These are phyloP conservation scores for Colletotrichum sp. DNA, from an alignment of 2,329 filamentous ascomycete genomes.

Conservation along the genomic window DNA sequence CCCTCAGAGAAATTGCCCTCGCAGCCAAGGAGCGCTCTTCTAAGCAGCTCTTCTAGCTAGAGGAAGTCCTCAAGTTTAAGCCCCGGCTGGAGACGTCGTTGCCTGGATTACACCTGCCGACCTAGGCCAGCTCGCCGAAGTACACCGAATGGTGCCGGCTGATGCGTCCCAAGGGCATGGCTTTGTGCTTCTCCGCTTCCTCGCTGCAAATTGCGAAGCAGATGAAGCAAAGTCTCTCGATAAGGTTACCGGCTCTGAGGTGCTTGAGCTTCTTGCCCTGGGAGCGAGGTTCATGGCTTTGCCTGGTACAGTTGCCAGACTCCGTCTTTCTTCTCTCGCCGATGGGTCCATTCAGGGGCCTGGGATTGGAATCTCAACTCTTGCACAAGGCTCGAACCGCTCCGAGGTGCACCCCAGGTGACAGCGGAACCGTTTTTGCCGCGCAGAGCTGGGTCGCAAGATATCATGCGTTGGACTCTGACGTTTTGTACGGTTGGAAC, in stretches of 20 bases:
- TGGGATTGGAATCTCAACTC: fast-evolving
- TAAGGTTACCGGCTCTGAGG: not conserved
- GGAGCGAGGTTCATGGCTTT: not conserved
- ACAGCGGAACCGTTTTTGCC: not conserved
- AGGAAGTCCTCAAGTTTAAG: not conserved
- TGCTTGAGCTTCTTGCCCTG: not conserved
- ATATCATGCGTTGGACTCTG: not conserved
- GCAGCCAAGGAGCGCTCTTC: not conserved
- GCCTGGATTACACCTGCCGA: not conserved
- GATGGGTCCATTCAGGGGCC: fast-evolving
- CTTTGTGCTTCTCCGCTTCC: not conserved
- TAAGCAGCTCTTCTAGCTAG: fast-evolving
- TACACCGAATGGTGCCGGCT: not conserved
- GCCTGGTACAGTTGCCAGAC: not conserved
- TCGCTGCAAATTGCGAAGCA: not conserved
- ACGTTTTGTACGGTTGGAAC: too few species aligned
- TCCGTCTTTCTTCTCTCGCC: not conserved
- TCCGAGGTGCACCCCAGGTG: too few species aligned
- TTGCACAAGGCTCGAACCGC: fast-evolving
- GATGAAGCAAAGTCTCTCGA: not conserved
- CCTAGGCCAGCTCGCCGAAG: not conserved
- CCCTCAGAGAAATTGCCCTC: not conserved
- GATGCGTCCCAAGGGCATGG: not conserved
- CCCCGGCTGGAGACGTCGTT: not conserved
- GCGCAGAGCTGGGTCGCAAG: not conserved